These are phyloP conservation scores for Stipa capillata DNA, from an alignment of 176 grass and related monocot species.

Conservation along the genomic window DNA sequence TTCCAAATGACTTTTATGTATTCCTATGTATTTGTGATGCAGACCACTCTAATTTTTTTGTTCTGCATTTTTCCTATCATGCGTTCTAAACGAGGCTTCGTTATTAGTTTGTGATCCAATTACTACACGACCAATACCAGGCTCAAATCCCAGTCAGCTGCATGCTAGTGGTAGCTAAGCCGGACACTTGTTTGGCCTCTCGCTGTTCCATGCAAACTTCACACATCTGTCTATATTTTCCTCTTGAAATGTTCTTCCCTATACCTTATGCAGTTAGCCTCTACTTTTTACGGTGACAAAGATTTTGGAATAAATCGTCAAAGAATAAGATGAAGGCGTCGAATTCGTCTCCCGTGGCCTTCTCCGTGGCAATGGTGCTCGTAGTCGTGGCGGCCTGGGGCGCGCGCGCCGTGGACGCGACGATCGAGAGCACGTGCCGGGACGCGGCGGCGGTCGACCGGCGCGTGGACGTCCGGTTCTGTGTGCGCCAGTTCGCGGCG, in stretches of 20 bases:
- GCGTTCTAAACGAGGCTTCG: too few relatives aligned
- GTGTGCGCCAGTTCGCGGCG: constrained; percentile 12
- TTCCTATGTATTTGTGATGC: too few relatives aligned
- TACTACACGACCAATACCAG: not conserved
- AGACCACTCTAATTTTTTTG: too few relatives aligned
- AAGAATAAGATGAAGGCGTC: not conserved
- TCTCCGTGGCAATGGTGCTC: not conserved
- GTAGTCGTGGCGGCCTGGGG: not conserved
- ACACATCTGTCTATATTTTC: not conserved
- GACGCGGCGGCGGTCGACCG: not conserved
- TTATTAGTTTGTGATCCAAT: too few relatives aligned
- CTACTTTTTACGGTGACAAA: not conserved
- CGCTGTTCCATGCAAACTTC: constrained; percentile 8
- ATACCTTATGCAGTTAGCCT: not conserved
- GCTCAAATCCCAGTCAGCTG: not conserved
- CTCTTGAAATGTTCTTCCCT: not conserved
- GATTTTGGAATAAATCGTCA: not conserved
- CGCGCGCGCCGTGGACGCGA: not conserved
- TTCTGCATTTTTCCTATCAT: too few relatives aligned
- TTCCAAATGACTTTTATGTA: too few relatives aligned
- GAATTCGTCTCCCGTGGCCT: not conserved
- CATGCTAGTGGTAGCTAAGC: not conserved
- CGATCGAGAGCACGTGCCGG: constrained; percentile 44
- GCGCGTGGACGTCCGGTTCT: constrained; percentile 18
- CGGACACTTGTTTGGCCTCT: constrained; percentile 29